Evolutionary conservation across 345 rosid genomes (phyloP), one percentile per base, ranked within the genome.

Genomic region (Schrenkiella parvula): DNA sequence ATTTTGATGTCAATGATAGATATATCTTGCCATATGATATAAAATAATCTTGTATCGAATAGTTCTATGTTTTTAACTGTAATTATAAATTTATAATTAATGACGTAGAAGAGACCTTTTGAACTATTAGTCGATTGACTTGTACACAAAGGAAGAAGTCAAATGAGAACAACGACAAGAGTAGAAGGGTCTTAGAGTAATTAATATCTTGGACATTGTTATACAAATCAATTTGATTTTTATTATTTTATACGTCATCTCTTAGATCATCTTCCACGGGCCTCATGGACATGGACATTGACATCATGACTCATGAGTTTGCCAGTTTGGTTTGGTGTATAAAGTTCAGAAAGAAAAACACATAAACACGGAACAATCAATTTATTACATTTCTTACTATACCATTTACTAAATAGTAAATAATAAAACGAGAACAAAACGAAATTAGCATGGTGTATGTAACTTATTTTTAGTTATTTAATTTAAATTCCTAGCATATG

Each of bases 301-400:
- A 60, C 63, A 68, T 68, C 64, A 75, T 68, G 79, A 75, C 70
- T 75, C 79, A 61, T 75, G 79, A 75, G 79, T 61, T 69, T 62
- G 55, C 55, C 55, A 23, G n/a, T 23, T 50, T 25, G 4, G 70
- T 60, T 42, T 75, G 79, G 74, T 61, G 64, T 52, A n/a, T n/a
- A 75, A 75, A 75, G 79, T 51, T 74, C n/a, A 58, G 35, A 59
- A 53, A 11, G 9, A 52, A 38, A 67, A 37, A 17, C 38, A 67
- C 38, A 47, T 18, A 42, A 38, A 56, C 54, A 66, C 1, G 29
- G 29, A 50, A 52, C 19, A 11, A 61, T 68, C 50, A 43, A 14
- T 61, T 61, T 68, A 52, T 59, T 74, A 59, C 34, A 18, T 66
- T 38, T 50, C 13, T 50, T 39, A 66, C n/a, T 58, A 51, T 50